A percentile compares a stretch with the other conserved stretches of the same genome.
Conservation (phyloP, 1,139 yeast species). For the Debaryomycetaceae sp. region DNA sequence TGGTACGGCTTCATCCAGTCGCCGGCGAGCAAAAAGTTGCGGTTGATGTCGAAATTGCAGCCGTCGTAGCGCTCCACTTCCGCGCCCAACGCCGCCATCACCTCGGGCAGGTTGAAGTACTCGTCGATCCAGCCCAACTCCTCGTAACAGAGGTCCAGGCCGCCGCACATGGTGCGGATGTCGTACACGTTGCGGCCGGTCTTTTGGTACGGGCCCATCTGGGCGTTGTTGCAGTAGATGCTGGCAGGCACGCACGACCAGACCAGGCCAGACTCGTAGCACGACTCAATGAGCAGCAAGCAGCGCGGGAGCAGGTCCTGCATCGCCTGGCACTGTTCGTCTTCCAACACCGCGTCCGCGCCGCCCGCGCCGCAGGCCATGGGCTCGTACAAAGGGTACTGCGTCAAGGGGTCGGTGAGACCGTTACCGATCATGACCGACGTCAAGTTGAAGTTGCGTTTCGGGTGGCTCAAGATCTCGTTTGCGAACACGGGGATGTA, state of each 20-base stretch:
- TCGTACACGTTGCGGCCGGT: constrained; percentile 94
- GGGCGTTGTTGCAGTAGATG: constrained; percentile 80
- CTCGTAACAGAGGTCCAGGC: constrained; percentile 60
- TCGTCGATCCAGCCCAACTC: constrained; percentile 55
- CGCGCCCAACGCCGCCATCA: constrained; percentile 79
- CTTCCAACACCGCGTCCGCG: constrained; percentile 65
- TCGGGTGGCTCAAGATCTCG: constrained; percentile 69
- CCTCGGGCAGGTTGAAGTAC: constrained; percentile 58
- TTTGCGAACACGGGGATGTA: constrained; percentile 89
- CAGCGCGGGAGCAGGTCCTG: constrained; percentile 69
- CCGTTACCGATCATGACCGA: constrained; percentile 95
- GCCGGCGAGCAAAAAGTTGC: constrained; percentile 76
- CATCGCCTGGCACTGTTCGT: constrained; percentile 76
- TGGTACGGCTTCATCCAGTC: constrained; percentile 88
- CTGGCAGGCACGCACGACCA: constrained; percentile 93
- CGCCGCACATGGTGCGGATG: constrained; percentile 77
- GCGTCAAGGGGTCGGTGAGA: constrained; percentile 83
- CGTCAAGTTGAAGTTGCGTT: constrained; percentile 72
- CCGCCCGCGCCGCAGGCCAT: constrained; percentile 98
- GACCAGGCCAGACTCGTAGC: constrained; percentile 69
- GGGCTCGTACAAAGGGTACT: constrained; percentile 81
- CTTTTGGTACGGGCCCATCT: constrained; percentile 77
- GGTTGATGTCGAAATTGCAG: constrained; percentile 77
- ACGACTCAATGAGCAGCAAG: constrained; percentile 62
- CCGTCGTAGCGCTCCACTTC: constrained; percentile 77